Percentiles rank a stretch among this genome's conserved stretches.
Conservation (phyloP, 1,139 yeast genomes). For the Yamadazyma songkhlaensis region DNA sequence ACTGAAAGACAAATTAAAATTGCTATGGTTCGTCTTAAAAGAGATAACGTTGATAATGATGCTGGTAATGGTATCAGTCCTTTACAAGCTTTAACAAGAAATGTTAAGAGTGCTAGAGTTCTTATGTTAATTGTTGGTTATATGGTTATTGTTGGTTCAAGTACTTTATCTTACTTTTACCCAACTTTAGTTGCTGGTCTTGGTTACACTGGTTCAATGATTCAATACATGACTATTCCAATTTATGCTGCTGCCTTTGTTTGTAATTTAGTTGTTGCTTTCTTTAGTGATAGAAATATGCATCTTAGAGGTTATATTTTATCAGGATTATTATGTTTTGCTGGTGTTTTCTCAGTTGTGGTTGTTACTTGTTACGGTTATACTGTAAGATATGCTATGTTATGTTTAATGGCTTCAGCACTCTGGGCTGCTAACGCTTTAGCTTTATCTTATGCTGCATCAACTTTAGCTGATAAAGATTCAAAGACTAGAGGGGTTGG, state of each 20-base stretch:
- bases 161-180: conserved; percentile 12
- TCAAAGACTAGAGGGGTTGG: conserved; percentile 13
- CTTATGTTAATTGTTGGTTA: conserved; percentile 10
- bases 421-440: conserved; percentile 14
- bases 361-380: conserved; percentile 9
- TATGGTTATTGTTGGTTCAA: conserved; percentile 13
- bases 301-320: conserved; percentile 9
- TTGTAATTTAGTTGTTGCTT: conserved; percentile 9
- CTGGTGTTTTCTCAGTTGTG: conserved; percentile 10
- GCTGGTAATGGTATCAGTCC: conserved; percentile 7
- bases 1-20: conserved; percentile 9
- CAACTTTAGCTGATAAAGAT: conserved; percentile 12
- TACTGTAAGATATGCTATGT: conserved; percentile 12
- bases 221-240: conserved; percentile 37
- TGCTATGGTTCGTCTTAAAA: conserved; percentile 6
- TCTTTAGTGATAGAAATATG: conserved; percentile 10
- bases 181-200: conserved; percentile 11
- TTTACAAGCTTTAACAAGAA: conserved; percentile 6
- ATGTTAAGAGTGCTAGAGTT: conserved; percentile 9
- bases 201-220: conserved; percentile 8
- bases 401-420: conserved; percentile 12
- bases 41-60: conserved; percentile 10
- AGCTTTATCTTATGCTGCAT: conserved; percentile 11
- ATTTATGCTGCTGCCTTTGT: conserved; percentile 54
- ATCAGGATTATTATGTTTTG: conserved; percentile 7